Base-by-base conservation (phyloP, 306 rosid species). In the Glycyrrhiza uralensis region DNA sequence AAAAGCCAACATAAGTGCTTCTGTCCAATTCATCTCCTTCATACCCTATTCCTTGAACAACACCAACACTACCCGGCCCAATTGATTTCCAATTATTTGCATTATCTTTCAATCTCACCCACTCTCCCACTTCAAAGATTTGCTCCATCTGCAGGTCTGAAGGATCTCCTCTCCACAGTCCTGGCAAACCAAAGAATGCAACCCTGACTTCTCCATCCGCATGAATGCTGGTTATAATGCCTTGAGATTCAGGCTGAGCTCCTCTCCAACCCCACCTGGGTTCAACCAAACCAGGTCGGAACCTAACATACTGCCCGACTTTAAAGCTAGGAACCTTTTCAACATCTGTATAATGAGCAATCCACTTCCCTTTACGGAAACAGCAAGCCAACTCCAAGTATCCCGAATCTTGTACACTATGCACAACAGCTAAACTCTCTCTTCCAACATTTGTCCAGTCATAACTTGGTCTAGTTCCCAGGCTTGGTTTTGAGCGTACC, bases 221-320 rank as follows among this genome's bases (percentile, higher is more conserved):
- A 76, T 94, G 97, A 79, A 91, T 89, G 38, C 86, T 85, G 63
- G 96, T 89, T 80, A 94, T 82, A 70, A 91, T 74, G 32, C 99
- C 99, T 41, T 81, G 87, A 24, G 92, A 89, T 77, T 87, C 85
- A 67, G 87, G 88, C 45, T 62, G 91, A 61, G 96, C 89, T 55
- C 96, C 96, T 79, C 97, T 87, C 99, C 99, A 91, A 15, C 99
- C 99, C 92, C 96, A 89, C 77, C 96, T 89, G 26, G 99, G 99
- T 85, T 94, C 97, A 57, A 42, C 80, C 42, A 94, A 69, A 77
- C 99, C 99, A 71, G 69, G 57, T 52, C 97, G 90, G 58, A 94
- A 91, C 76, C 85, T 84, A 65, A 94, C 97, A 82, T 81, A 90
- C 72, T 94, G 99, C 79, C 99, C 99, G 4, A 94, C 87, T 84